Evolutionary conservation across 495 filamentous ascomycete genomes (phyloP).

Genomic region (Darksidea phi): DNA sequence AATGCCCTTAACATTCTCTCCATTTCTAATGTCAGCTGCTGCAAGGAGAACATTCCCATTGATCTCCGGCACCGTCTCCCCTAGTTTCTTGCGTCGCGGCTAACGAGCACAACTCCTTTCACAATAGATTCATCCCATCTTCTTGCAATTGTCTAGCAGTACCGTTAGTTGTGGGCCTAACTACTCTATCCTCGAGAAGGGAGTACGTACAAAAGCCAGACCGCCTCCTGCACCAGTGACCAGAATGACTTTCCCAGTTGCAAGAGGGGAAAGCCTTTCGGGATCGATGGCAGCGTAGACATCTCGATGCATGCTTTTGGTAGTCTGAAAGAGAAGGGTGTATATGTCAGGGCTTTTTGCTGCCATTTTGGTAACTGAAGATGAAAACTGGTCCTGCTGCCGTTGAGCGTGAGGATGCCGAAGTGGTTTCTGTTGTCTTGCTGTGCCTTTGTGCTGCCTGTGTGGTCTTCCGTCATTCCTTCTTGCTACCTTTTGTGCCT

Average conservation of each 20-base stretch:
- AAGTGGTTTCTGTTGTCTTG: too few species aligned
- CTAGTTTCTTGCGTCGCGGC: slow-evolving; percentile 40
- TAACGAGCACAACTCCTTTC: slow-evolving; percentile 47
- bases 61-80: slow-evolving; percentile 39
- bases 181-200: neutral
- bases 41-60: slow-evolving; percentile 42
- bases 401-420: too few species aligned
- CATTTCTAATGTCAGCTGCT: slow-evolving; percentile 40
- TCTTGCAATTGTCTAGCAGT: slow-evolving; percentile 43
- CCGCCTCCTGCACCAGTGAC: slow-evolving; percentile 52
- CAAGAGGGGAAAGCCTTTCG: slow-evolving; percentile 35
- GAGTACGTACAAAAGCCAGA: slow-evolving; percentile 39
- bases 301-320: slow-evolving; percentile 45
- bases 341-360: slow-evolving; percentile 20
- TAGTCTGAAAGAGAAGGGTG: slow-evolving; percentile 29
- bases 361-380: neutral
- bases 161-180: neutral
- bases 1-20: slow-evolving; percentile 37
- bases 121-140: slow-evolving; percentile 47
- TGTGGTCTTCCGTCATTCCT: too few species aligned
- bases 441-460: too few species aligned
- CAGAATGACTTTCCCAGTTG: slow-evolving; percentile 47
- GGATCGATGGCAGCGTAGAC: slow-evolving; percentile 50
- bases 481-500: too few species aligned
- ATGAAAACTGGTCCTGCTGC: too few species aligned